Base-by-base conservation (phyloP, 164 flowering plant genomes). In the Cinnamomum micranthum region DNA sequence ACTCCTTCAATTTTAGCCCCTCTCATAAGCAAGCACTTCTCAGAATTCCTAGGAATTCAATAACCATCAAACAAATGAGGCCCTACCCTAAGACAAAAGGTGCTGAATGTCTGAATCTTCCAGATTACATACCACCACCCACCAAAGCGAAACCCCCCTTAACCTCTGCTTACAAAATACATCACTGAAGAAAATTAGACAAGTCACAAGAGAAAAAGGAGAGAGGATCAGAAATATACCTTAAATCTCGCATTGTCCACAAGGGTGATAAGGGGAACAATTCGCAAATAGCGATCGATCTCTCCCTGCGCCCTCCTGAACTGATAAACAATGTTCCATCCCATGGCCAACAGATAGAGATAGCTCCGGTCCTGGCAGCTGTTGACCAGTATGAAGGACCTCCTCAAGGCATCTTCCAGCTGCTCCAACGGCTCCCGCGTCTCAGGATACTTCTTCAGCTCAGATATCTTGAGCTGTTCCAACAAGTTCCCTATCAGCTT, bases 291-390 rank as follows among this genome's bases (percentile, higher is more conserved):
- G 25, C 89, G 90, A 72, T 95, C 98, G 52, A 95, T 93, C 85
- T 95, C 98, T 71, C 80, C 86, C 77, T 94, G 99, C 11, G 97
- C 97, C 81, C 80, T 90, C 78, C 98, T 82, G 79, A 95, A 93
- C 81, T 95, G 98, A 52, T 92, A 94, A 6, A 95, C 98, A 76
- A 95, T 88, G 77, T 92, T 92, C 98, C 98, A 93, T 10, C 98
- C 98, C 98, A 95, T 93, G 10, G 98, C 97, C 73, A 93, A 80
- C 81, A 95, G 77, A 78, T 93, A 93, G 4, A 95, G 88, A 76
- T 89, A 95, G 80, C 99, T 95, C 73, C 90, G 77, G 70, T 95
- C 99, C 79, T 92, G 98, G 71, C 98, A 93, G 77, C 99, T 95
- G 51, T 88, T 86, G 59, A 95, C 92, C 81, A 95, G 80, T 22